Evolutionary conservation across 257 asterid species (phyloP), one percentile per base, ranked within the genome.

Genomic region (Capsicum baccatum): DNA sequence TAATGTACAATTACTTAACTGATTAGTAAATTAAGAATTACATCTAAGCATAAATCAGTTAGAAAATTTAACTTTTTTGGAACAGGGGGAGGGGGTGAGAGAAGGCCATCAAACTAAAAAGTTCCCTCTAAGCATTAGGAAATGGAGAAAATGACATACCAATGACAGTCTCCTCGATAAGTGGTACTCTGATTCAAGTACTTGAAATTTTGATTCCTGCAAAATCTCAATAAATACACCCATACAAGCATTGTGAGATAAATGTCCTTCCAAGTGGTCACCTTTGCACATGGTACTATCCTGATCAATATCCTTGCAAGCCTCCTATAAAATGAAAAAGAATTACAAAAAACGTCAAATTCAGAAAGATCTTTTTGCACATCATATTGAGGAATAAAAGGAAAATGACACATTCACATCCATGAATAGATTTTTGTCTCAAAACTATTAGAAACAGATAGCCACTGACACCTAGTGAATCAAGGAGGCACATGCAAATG

Each of bases 121-220:
- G 17, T 70, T 42, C 13, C 5, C n/a, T 54, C 63, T 76, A 26
- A 52, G 81, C 48, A 76, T 52, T 13, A 21, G 42, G 48, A 52
- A 52, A 52, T 76, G 8, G 86, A 86, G 86, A 79, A 83, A 79
- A 79, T 52, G 58, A 62, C 91, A 83, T 88, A 94, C 98, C 79
- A 80, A 80, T 63, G 86, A 83, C 83, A 94, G 85, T 87, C 88
- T 89, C 57, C 88, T 81, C 33, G 92, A 90, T 84, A 94, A 87
- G 82, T 90, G 91, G 90, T 91, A 94, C 83, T 94, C 97, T 33
- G 92, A 86, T 85, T 94, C 96, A 54, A 94, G 89, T 62, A 85
- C 71, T 79, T 85, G 93, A 85, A 92, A 92, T 87, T 87, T 82
- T 68, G 93, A 94, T 84, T 92, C 93, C 86, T 86, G 62, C 84